Evolutionary conservation across 139 green algal species (phyloP), one percentile per base, ranked within the genome.

Genomic region (Tetradesmus lagerheimii): DNA sequence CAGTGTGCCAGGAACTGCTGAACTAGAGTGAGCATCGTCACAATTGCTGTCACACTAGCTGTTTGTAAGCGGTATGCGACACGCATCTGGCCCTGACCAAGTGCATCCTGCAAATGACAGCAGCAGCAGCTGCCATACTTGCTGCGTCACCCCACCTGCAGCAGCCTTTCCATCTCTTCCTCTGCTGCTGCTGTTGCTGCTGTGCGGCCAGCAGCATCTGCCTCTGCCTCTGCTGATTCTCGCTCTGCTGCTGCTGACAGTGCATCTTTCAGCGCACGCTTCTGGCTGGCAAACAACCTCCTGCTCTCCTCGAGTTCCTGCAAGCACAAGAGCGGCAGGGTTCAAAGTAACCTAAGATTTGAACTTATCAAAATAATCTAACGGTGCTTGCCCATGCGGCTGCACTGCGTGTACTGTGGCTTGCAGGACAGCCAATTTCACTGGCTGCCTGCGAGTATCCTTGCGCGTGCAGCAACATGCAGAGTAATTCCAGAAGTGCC

Each of bases 301-400:
- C 87, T 79, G 66, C 47, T 76, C 85, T 94, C 93, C 39, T 95
- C 93, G 39, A 95, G 89, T 50, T 94, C 93, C 93, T 95, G 91
- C 45, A 80, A n/a, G 23, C 39, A 53, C 29, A n/a, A 34, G 31
- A 47, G 31, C 62, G n/a, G 74, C 74, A 80, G 43, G 20, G 20
- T 31, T 71, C 8, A 18, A 4, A 31, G 23, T 71, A 1, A 71
- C 57, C n/a, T n/a, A n/a, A n/a, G n/a, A n/a, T n/a, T n/a, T n/a
- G n/a, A n/a, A n/a, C n/a, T n/a, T n/a, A n/a, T n/a, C n/a, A n/a
- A n/a, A n/a, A n/a, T n/a, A n/a, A n/a, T n/a, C n/a, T n/a, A n/a
- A n/a, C n/a, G n/a, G n/a, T n/a, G n/a, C n/a, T n/a, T 57, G 45
- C 45, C 45, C 45, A 57, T 57, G 45, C n/a, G n/a, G n/a, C n/a